Conservation (phyloP, 352 stramenopile genomes). For the Phytophthora nicotianae region DNA sequence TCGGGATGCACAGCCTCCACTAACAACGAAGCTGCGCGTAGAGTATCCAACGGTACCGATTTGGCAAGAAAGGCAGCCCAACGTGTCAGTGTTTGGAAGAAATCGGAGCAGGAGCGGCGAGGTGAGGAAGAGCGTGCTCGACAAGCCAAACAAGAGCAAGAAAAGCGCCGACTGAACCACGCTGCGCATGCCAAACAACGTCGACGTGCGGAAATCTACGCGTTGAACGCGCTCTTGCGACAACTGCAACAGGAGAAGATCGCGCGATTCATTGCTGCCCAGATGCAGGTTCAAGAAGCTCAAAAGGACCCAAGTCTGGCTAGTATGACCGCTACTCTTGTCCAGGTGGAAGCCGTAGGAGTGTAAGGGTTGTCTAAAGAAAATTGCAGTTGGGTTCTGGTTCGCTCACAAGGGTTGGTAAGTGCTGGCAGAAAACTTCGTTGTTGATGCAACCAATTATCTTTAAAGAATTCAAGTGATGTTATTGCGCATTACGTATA, state of each 20-base stretch:
- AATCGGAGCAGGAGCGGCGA: constrained; percentile 57
- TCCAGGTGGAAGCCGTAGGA: neutral
- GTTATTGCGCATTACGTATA: too few species aligned
- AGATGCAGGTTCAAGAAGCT: constrained; percentile 36
- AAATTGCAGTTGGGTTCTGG: neutral
- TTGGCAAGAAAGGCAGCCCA: constrained; percentile 50
- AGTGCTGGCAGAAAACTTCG: too few species aligned
- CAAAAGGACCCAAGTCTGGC: constrained; percentile 9
- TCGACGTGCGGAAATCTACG: constrained; percentile 75
- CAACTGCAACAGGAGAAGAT: constrained; percentile 75
- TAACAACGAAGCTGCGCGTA: neutral
- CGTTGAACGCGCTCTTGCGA: constrained; percentile 65
- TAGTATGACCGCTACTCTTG: constrained; percentile 1
- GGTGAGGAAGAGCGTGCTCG: constrained; percentile 49
- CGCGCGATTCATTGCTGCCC: constrained; percentile 45
- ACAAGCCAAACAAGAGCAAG: constrained; percentile 48
- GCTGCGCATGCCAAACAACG: constrained; percentile 49
- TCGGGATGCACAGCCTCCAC: constrained; percentile 1
- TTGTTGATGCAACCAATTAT: too few species aligned
- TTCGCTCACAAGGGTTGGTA: too few species aligned
- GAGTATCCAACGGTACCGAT: constrained; percentile 20
- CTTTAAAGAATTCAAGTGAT: too few species aligned
- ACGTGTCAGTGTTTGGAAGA: constrained; percentile 64
- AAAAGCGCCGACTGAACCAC: constrained; percentile 57
- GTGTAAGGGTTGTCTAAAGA: neutral